phyloP scores from a whole-genome alignment of 2,329 filamentous ascomycete species.

The Talaromyces sp. region DNA sequence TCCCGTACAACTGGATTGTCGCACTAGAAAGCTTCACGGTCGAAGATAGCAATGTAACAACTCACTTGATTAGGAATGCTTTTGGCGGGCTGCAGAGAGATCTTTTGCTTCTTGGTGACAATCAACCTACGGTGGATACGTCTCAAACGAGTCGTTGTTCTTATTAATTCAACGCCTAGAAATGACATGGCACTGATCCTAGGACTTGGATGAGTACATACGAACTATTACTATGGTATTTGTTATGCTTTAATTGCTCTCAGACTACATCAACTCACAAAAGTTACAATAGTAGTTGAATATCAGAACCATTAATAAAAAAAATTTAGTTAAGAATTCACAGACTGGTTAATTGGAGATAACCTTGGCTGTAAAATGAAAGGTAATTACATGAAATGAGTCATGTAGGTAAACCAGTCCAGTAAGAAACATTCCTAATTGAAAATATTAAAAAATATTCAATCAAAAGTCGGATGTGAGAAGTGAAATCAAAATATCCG shows the following conservation, averaged over 20 bases:
- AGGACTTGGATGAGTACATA: neutral
- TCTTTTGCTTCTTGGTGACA: slow-evolving; percentile 36
- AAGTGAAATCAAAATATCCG: neutral
- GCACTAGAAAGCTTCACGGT: no score
- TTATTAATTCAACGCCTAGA: slow-evolving; percentile 41
- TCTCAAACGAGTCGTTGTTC: slow-evolving; percentile 39
- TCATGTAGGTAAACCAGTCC: neutral
- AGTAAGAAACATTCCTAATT: neutral
- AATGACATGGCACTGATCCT: slow-evolving; percentile 26
- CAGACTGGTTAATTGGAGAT: neutral
- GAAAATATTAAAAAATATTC: neutral
- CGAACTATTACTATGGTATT: neutral
- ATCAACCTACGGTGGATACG: slow-evolving; percentile 32
- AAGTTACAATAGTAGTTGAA: neutral
- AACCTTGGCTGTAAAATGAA: neutral
- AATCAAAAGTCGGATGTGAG: neutral
- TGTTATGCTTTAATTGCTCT: neutral
- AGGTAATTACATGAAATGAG: neutral
- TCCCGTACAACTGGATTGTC: no score
- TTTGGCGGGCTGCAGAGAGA: no score
- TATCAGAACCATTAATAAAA: neutral
- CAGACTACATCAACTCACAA: neutral
- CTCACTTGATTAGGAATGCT: no score
- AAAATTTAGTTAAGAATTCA: neutral
- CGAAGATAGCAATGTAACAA: no score